Percentiles rank a stretch among this genome's conserved stretches.
Evolutionary conservation across 768 basidiomycete species (phyloP).

Genomic region (Hypholoma sublateritium): DNA sequence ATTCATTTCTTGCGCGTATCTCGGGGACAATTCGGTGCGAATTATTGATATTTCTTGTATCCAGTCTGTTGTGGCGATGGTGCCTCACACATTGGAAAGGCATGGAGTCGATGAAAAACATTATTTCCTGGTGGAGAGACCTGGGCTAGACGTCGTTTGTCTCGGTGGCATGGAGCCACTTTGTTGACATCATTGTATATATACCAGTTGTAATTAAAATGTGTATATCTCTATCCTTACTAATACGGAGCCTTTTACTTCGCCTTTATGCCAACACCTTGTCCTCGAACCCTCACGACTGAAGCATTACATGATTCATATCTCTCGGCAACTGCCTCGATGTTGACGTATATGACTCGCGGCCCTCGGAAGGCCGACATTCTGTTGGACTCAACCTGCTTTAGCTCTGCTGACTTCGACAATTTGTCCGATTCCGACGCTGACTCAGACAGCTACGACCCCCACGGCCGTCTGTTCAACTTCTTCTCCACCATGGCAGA

Average conservation of each 20-base stretch:
- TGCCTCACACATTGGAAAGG: slow-evolving; percentile 1
- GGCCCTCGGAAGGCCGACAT: not conserved
- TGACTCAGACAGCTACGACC: not conserved
- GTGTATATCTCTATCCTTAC: too few relatives aligned
- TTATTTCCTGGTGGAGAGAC: slow-evolving; percentile 3
- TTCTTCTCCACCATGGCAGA: not conserved
- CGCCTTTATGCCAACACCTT: not conserved
- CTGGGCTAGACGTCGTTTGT: not conserved
- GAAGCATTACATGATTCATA: not conserved
- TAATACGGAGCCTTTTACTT: too few relatives aligned
- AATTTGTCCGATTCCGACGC: not conserved
- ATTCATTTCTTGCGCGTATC: slow-evolving; percentile 4
- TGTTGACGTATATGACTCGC: not conserved
- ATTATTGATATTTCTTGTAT: slow-evolving; percentile 4
- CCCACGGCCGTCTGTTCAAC: not conserved
- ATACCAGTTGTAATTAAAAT: too few relatives aligned
- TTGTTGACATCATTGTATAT: not conserved
- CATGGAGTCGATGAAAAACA: not conserved
- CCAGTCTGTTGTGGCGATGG: slow-evolving; percentile 7
- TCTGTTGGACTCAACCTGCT: slow-evolving; percentile 5
- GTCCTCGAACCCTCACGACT: slow-evolving; percentile 1
- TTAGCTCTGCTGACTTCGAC: slow-evolving; percentile 2
- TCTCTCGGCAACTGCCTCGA: not conserved
- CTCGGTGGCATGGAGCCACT: slow-evolving; percentile 2
- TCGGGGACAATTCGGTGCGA: slow-evolving; percentile 2